Conservation (phyloP, 2,329 filamentous ascomycete genomes). For the Xylaria arbuscula region DNA sequence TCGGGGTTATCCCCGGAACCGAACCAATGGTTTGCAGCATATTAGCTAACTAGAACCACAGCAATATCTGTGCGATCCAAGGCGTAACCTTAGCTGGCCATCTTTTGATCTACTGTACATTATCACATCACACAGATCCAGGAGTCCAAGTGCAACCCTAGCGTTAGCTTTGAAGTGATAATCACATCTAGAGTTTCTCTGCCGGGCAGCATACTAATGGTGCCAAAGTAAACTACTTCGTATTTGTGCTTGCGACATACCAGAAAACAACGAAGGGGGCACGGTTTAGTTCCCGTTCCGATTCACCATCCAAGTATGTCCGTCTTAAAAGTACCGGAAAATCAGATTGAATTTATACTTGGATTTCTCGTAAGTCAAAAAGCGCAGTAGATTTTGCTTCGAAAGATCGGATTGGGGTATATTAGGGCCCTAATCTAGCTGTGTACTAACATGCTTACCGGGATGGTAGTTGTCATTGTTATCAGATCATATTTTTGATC, state of each 20-base stretch:
- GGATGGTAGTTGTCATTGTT: not conserved
- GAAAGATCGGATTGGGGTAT: conserved; percentile 9
- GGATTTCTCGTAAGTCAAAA: not conserved
- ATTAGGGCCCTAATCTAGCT: conserved; percentile 1
- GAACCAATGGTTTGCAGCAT: conserved; percentile 1
- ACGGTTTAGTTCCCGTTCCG: too few relatives aligned
- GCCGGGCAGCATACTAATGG: too few relatives aligned
- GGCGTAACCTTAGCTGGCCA: not conserved
- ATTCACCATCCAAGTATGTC: too few relatives aligned
- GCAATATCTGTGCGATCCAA: not conserved
- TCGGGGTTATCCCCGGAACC: not conserved
- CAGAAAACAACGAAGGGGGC: too few relatives aligned
- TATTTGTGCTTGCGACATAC: too few relatives aligned
- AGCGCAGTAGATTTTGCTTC: too few relatives aligned
- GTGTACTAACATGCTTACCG: not conserved
- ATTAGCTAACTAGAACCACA: conserved; percentile 20
- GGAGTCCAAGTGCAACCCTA: not conserved
- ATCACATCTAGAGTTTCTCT: too few relatives aligned
- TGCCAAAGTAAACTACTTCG: too few relatives aligned
- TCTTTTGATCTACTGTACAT: not conserved
- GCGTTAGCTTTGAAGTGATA: too few relatives aligned
- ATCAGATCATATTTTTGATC: conserved; percentile 5
- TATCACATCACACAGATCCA: not conserved
- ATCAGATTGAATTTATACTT: not conserved
- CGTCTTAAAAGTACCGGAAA: not conserved